Conservation (phyloP, 2,329 filamentous ascomycete genomes). For the Bipolaris zeicola region DNA sequence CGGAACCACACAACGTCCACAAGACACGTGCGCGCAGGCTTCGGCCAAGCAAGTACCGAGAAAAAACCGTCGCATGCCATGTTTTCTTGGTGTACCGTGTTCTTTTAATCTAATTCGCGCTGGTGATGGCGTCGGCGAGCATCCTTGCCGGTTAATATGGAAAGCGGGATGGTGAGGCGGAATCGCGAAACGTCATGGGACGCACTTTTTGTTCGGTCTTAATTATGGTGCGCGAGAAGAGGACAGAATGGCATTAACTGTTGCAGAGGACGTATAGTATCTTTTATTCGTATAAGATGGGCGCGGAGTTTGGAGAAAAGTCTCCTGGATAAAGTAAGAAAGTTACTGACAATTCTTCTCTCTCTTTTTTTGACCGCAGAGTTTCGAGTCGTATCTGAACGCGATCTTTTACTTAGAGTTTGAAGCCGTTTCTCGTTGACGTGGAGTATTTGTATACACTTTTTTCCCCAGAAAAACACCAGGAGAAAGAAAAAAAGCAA, state of each 20-base stretch:
- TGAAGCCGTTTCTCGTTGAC: not conserved
- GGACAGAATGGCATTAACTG: conserved; percentile 21
- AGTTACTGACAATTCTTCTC: no score
- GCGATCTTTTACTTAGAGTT: not conserved
- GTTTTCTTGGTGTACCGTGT: conserved; percentile 16
- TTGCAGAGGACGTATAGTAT: no score
- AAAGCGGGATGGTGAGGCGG: conserved; percentile 14
- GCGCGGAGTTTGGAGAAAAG: no score
- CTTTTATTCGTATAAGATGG: not conserved
- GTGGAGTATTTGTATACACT: not conserved
- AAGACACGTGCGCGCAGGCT: not conserved
- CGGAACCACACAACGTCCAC: not conserved
- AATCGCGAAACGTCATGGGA: conserved; percentile 4
- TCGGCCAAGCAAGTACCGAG: not conserved
- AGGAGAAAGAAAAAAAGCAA: not conserved
- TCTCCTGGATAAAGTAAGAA: no score
- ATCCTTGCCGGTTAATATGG: conserved; percentile 26
- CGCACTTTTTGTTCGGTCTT: not conserved
- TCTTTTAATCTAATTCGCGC: conserved; percentile 28
- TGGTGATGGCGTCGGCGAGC: conserved; percentile 12
- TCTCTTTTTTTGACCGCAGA: not conserved
- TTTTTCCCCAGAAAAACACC: not conserved
- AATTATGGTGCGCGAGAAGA: conserved; percentile 10
- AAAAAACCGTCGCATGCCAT: not conserved
- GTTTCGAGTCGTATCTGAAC: not conserved